These are phyloP conservation scores for Phytopythium montanum DNA, from an alignment of 352 stramenopile species.

Conservation along the genomic window DNA sequence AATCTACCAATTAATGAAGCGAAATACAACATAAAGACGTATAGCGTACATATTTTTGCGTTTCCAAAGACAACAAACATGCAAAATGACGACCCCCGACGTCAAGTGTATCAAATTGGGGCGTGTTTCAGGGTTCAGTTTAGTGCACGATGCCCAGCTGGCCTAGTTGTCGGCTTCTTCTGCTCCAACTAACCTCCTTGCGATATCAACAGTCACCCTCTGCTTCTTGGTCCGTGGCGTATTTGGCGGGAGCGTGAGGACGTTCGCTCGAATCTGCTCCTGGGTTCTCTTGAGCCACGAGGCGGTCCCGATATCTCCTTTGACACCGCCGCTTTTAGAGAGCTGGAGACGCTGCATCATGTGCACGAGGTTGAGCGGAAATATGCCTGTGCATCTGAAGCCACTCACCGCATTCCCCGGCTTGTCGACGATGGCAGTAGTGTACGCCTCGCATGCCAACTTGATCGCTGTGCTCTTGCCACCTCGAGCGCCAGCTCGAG, in stretches of 20 bases:
- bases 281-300: background rate
- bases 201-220: background rate
- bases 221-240: background rate
- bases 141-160: background rate
- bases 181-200: background rate
- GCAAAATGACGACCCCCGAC: too few relatives aligned
- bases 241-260: background rate
- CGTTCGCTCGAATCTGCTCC: background rate
- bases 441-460: background rate
- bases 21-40: too few relatives aligned
- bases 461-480: background rate
- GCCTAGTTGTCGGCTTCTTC: background rate
- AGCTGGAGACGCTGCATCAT: background rate
- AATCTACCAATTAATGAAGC: too few relatives aligned
- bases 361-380: background rate
- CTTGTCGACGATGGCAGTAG: background rate
- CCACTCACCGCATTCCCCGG: background rate
- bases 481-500: too few relatives aligned
- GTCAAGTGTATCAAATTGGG: too few relatives aligned
- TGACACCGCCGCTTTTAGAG: background rate
- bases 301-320: background rate
- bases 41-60: background rate
- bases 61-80: background rate
- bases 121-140: too few relatives aligned
- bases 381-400: background rate